phyloP scores from a whole-genome alignment of 495 filamentous ascomycete species.

The Cudoniella acicularis region DNA sequence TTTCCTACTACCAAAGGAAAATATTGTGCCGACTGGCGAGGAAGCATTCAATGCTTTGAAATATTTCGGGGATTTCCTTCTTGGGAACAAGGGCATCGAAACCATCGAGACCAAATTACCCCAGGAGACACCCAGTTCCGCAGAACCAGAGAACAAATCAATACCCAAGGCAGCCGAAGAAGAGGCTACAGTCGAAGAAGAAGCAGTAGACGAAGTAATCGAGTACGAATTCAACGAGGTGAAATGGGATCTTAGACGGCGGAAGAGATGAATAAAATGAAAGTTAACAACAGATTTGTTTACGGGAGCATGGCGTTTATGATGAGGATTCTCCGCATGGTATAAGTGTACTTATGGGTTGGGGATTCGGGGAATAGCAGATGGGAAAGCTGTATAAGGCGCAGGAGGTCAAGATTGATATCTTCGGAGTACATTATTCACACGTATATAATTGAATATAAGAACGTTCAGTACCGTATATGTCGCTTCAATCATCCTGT shows the following conservation, averaged over 20 bases:
- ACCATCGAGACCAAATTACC: slow-evolving; percentile 9
- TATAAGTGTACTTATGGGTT: too few relatives aligned
- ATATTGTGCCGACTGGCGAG: slow-evolving; percentile 87
- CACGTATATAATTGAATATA: too few relatives aligned
- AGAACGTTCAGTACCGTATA: too few relatives aligned
- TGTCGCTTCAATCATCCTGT: too few relatives aligned
- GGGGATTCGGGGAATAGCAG: too few relatives aligned
- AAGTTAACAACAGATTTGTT: not conserved
- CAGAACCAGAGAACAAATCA: not conserved
- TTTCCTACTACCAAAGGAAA: slow-evolving; percentile 79
- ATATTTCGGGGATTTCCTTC: slow-evolving; percentile 74
- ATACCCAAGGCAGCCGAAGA: slow-evolving; percentile 1
- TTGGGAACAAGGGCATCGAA: slow-evolving; percentile 59
- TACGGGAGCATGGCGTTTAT: not conserved
- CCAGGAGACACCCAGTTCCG: not conserved
- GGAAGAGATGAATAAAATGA: not conserved
- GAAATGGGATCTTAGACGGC: slow-evolving; percentile 28
- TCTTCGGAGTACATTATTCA: too few relatives aligned
- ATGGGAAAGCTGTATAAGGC: too few relatives aligned
- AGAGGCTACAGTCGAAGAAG: slow-evolving; percentile 31
- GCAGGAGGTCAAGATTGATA: too few relatives aligned
- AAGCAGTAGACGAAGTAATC: slow-evolving; percentile 42
- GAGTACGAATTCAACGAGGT: slow-evolving; percentile 32
- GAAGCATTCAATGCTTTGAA: slow-evolving; percentile 79
- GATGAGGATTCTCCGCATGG: not conserved